A percentile compares a stretch with the other conserved stretches of the same genome.
Conservation (phyloP, 225 moss, liverwort and hornwort genomes). For the Anthoceros angustus region DNA sequence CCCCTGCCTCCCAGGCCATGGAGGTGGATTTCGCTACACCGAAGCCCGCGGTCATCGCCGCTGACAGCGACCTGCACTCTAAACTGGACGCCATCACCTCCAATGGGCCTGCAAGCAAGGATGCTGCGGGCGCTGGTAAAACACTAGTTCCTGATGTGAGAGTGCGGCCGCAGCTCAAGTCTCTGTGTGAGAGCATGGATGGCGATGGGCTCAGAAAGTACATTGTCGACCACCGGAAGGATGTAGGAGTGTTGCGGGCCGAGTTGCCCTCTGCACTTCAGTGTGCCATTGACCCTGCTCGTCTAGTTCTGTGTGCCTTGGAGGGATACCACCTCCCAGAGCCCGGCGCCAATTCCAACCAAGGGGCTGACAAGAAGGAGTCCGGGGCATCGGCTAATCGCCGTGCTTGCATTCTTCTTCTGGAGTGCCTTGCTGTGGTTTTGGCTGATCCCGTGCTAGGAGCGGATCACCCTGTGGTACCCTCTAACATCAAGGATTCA, state of each 20-base stretch:
- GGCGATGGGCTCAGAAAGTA: conserved; percentile 99
- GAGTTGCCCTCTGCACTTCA: conserved; percentile 99
- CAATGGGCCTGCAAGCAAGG: conserved; percentile 76
- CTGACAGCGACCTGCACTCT: conserved; percentile 17
- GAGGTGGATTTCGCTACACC: conserved; percentile 66
- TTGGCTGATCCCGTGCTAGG: conserved; percentile 95
- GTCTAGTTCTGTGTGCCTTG: conserved; percentile 92
- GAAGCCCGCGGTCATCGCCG: conserved; percentile 33
- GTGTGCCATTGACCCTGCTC: conserved; percentile 97
- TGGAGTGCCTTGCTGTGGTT: conserved; percentile 99
- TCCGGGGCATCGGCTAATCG: conserved; percentile 99
- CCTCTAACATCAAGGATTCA: conserved; percentile 86
- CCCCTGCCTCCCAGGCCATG: conserved; percentile 59
- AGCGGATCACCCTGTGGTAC: conserved; percentile 91
- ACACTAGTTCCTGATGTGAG: conserved; percentile 74
- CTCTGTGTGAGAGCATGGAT: conserved; percentile 98
- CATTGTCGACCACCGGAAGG: conserved; percentile 99
- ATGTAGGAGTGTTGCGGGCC: conserved; percentile 97
- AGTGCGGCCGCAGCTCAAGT: conserved; percentile 99
- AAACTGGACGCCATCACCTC: conserved; percentile 51
- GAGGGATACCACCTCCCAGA: conserved; percentile 98
- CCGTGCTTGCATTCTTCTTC: conserved; percentile 98
- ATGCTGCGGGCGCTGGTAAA: conserved; percentile 51
- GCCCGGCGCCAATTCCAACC: conserved; percentile 45
- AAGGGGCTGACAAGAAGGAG: conserved; percentile 90